These are phyloP conservation scores for Arachnomyces sp. DNA, from an alignment of 2,329 filamentous ascomycete species.

Conservation along the genomic window DNA sequence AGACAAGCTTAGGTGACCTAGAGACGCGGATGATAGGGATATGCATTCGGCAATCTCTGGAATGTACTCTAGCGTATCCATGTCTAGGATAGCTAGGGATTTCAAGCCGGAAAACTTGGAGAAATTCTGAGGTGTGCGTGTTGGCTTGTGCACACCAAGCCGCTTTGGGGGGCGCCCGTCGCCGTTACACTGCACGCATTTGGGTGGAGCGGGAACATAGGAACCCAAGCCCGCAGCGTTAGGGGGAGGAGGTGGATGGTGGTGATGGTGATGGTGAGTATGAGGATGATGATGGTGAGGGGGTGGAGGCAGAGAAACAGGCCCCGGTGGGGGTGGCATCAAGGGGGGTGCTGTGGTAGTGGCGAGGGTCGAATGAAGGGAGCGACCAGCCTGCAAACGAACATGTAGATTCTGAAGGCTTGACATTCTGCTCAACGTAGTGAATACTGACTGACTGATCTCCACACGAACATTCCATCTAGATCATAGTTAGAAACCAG, in stretches of 20 bases:
- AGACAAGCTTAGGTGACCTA: conserved; percentile 50
- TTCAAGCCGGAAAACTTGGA: conserved; percentile 51
- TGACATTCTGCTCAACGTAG: conserved; percentile 46
- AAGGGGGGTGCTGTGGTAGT: conserved; percentile 28
- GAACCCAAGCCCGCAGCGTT: not conserved
- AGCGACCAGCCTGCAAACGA: conserved; percentile 51
- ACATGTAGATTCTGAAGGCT: conserved; percentile 49
- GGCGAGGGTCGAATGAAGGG: conserved; percentile 45
- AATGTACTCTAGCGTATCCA: conserved; percentile 50
- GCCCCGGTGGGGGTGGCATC: conserved; percentile 13
- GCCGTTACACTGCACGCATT: not conserved
- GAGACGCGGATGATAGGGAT: conserved; percentile 45
- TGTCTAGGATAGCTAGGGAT: conserved; percentile 49
- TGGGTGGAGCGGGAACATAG: not conserved
- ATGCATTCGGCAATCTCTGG: conserved; percentile 50
- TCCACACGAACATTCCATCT: conserved; percentile 60
- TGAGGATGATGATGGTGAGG: conserved; percentile 6
- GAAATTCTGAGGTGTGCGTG: conserved; percentile 44
- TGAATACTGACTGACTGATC: conserved; percentile 51
- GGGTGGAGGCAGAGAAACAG: conserved; percentile 12
- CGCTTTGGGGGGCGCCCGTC: conserved; percentile 1
- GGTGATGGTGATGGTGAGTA: conserved; percentile 18
- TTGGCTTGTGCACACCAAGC: conserved; percentile 3
- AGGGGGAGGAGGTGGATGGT: conserved; percentile 7
- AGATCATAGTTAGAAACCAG: conserved; percentile 1